Evolutionary conservation across 192 early-diverging fungal species (phyloP).

Genomic region (Backusella morwellensis): DNA sequence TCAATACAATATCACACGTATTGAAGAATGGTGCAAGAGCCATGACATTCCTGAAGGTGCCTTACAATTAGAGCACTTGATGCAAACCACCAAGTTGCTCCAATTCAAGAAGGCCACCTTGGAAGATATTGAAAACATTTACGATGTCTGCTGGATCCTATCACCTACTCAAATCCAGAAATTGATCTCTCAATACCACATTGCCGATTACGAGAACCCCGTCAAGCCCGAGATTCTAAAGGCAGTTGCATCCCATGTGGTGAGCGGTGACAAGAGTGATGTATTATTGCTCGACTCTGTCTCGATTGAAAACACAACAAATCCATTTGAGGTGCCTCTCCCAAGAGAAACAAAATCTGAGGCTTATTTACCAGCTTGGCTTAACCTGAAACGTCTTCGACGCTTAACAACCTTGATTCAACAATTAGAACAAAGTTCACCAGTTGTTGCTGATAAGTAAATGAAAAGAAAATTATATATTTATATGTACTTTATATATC

Average conservation of each 20-base stretch:
- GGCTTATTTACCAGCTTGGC: slow-evolving; percentile 19
- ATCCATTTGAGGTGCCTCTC: slow-evolving; percentile 55
- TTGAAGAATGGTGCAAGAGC: slow-evolving; percentile 99
- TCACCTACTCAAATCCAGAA: slow-evolving; percentile 98
- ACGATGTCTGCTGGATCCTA: slow-evolving; percentile 97
- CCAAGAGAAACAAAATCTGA: slow-evolving; percentile 10
- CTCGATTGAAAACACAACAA: slow-evolving; percentile 52
- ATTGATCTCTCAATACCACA: slow-evolving; percentile 90
- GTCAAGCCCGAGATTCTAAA: slow-evolving; percentile 87
- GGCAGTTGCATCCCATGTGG: slow-evolving; percentile 82
- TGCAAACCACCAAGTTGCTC: slow-evolving; percentile 96
- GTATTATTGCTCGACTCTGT: slow-evolving; percentile 85
- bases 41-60: slow-evolving; percentile 89
- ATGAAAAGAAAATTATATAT: not conserved
- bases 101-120: slow-evolving; percentile 81
- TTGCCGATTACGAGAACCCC: slow-evolving; percentile 93
- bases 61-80: slow-evolving; percentile 89
- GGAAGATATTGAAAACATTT: slow-evolving; percentile 96
- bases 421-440: slow-evolving; percentile 1
- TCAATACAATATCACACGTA: slow-evolving; percentile 95
- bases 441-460: not conserved
- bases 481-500: slow-evolving; percentile 2
- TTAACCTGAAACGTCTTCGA: slow-evolving; percentile 20
- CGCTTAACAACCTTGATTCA: slow-evolving; percentile 12
- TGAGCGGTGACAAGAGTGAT: slow-evolving; percentile 87